A percentile compares a stretch with the other conserved stretches of the same genome.
Conservation (phyloP, 495 filamentous ascomycete genomes). For the Venustampulla echinocandica region DNA sequence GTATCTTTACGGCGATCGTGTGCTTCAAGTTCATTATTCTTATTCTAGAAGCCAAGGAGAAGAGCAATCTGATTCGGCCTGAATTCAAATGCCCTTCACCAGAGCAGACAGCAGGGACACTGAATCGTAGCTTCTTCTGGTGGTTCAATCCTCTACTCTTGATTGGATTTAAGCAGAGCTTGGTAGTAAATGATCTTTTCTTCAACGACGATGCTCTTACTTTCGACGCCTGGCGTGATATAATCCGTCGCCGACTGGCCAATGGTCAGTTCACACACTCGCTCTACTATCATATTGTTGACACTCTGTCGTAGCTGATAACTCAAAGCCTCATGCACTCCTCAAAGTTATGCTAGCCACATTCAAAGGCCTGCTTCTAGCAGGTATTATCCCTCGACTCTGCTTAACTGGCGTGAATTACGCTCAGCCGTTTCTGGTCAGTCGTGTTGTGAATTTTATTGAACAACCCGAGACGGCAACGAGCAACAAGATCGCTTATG, state of each 20-base stretch:
- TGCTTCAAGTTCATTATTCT: conserved; percentile 28
- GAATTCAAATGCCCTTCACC: conserved; percentile 30
- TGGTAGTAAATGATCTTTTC: conserved; percentile 26
- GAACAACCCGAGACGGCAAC: conserved; percentile 25
- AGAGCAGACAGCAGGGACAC: conserved; percentile 25
- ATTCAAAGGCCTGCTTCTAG: conserved; percentile 27
- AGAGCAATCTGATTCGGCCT: conserved; percentile 43
- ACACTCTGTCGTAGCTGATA: not conserved
- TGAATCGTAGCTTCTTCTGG: conserved; percentile 27
- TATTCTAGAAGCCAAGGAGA: conserved; percentile 46
- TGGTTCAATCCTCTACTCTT: conserved; percentile 29
- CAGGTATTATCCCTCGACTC: conserved; percentile 39
- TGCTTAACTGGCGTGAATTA: conserved; percentile 49
- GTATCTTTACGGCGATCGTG: conserved; percentile 18
- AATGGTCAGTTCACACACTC: conserved; percentile 13
- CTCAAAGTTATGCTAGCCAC: conserved; percentile 37
- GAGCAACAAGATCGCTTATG: conserved; percentile 32
- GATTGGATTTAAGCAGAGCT: conserved; percentile 20
- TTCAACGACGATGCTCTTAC: conserved; percentile 3
- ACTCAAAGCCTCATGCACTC: conserved; percentile 27
- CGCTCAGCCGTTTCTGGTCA: conserved; percentile 54
- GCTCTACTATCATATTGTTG: conserved; percentile 1
- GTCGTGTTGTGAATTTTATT: conserved; percentile 20
- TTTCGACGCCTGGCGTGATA: conserved; percentile 15
- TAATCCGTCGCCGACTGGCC: conserved; percentile 6